A percentile compares a stretch with the other conserved stretches of the same genome.
Evolutionary conservation across 2,329 filamentous ascomycete genomes (phyloP).

Genomic region (Neonectria hederae): DNA sequence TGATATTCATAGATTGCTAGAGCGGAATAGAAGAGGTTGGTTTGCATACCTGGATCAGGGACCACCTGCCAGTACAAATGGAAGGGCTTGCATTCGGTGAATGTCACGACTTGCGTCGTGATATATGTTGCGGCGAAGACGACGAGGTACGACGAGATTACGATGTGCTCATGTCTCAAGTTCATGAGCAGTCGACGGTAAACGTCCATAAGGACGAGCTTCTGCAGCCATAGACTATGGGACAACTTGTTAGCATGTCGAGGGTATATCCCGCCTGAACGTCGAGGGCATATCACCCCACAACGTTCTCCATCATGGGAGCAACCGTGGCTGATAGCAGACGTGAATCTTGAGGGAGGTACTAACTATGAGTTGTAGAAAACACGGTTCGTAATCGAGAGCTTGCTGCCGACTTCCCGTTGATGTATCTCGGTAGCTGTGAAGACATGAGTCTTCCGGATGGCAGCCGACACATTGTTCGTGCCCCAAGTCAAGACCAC

Average conservation of each 20-base stretch:
- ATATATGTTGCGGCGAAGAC: constrained; percentile 31
- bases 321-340: not conserved
- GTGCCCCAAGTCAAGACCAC: constrained; percentile 28
- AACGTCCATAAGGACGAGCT: constrained; percentile 31
- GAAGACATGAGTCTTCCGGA: constrained; percentile 23
- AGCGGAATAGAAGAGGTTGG: not conserved
- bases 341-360: not conserved
- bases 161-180: constrained; percentile 16
- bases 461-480: constrained; percentile 21
- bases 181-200: constrained; percentile 31
- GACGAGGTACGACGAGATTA: constrained; percentile 26
- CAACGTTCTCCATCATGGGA: no score
- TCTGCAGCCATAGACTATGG: constrained; percentile 34
- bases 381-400: constrained; percentile 24
- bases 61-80: constrained; percentile 31
- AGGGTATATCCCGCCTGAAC: not conserved
- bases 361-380: constrained; percentile 32
- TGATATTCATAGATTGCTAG: not conserved
- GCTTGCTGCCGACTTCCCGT: constrained; percentile 23
- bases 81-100: constrained; percentile 30
- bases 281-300: no score
- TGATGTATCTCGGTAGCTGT: constrained; percentile 20
- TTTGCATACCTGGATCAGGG: constrained; percentile 20
- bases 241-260: not conserved
- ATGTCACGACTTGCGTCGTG: constrained; percentile 28